Base-by-base conservation (phyloP, 768 basidiomycete genomes). In the Auricularia sp. region DNA sequence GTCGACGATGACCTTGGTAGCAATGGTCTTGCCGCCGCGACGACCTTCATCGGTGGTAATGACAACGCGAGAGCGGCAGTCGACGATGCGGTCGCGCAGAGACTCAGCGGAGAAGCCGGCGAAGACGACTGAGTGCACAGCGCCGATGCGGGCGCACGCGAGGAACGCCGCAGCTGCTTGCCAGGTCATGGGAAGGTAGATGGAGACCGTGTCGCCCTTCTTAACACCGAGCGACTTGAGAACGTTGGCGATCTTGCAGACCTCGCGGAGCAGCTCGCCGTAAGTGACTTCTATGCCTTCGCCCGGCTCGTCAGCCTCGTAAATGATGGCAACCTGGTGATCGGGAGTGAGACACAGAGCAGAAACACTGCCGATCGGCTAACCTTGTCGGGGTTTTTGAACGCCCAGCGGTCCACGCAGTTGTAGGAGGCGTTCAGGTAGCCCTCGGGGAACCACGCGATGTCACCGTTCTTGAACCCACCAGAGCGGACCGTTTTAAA, bases 391-490 rank as follows among this genome's bases (percentile, higher is more conserved):
- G 96, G 97, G 71, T 94, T 78, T 72, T 86, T 84, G 79, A 88
- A 94, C 16, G 92, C 96, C 88, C 93, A 95, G 64, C 96, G 85
- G 74, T 99, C 97, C 61, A 99, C 92, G 71, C 93, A 96, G 77
- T 99, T 99, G 82, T 98, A 98, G 8, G 93, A 86, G 1, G 88
- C 96, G 71, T 95, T 97, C 69, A 96, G 77, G 3, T 81, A 87
- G 36, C 96, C 96, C 71, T 99, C 95, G 3, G 93, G 93, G 83
- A 98, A 98, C 96, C 96, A 98, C 67, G 83, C 83, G 65, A 96
- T 86, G 73, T 97, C 92, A 35, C 95, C 96, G 1, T 82, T 84
- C 71, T 83, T 81, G 71, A 98, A 98, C 6, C 81, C 79, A 54
- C 96, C 96, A 3, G 89, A 79, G 70, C 88, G 79, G 65, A 98